Base-by-base conservation (phyloP, 108 stramenopile genomes). In the Mediolabrus comicus region DNA sequence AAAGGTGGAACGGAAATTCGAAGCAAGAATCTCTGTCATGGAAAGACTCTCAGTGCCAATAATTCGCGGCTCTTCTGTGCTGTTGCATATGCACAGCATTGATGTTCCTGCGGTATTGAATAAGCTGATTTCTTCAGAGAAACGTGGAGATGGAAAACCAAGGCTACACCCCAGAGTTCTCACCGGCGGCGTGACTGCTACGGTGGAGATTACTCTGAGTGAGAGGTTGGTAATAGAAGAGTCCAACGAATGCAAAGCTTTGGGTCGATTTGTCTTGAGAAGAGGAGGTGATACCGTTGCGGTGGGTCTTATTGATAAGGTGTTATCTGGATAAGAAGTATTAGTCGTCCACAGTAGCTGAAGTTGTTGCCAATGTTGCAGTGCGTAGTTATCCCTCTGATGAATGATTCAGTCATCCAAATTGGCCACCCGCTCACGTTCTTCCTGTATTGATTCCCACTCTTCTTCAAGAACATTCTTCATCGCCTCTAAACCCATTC, bases 71-170 rank as follows among this genome's bases (percentile, higher is more conserved):
- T 85, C 93, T 5, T 88, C 87, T 53, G 91, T 91, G 3, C 53
- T 89, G 34, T 83, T 91, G 39, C 92, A 94, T 56, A 94, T 94
- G 86, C 89, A 94, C 56, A 79, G 78, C 56, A 72, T 94, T 56
- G 90, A 90, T 72, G 80, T 90, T 13, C 92, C 92, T 5, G 85
- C 85, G 1, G 75, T 82, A 7, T 26, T 91, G 34, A 84, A 69
- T 53, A 87, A 79, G 41, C 74, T 94, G 31, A 22, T 80, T 29
- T 62, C 61, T 8, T 46, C 74, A 4, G 38, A 56, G 29, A 80
- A 75, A 33, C 61, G 69, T 0, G 70, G 65, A 28, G 69, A 63
- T 33, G 36, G 52, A 0, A 62, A 26, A n/a, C 33, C 71, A 14
- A 27, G 77, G 60, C 39, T 11, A 17, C 74, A 79, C 51, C 92